Evolutionary conservation across 148 eudicot species (phyloP), one percentile per base, ranked within the genome.

Genomic region (Cornus kousa): DNA sequence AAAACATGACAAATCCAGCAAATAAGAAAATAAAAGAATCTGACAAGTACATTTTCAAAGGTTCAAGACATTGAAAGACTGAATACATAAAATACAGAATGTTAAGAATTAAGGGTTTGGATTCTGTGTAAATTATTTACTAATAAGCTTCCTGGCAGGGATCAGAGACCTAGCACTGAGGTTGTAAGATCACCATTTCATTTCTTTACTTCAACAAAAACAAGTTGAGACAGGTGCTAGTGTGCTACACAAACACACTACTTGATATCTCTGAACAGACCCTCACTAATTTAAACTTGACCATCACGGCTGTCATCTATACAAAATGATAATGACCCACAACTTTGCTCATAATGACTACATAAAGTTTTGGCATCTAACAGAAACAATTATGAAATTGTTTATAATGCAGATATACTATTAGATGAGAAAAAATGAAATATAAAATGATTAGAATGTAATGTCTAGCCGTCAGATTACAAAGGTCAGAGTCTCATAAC

Each of bases 41-140:
- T 40, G 20, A 72, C 74, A 46, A 46, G 7, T 48, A 62, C 23
- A 12, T 72, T 46, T 1, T 14, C 5, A 1, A 7, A 46, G 20
- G 35, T 2, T 22, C 60, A 43, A 46, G 48, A 72, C 74, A 72
- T 72, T 43, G 23, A 46, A 72, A 72, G 74, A 72, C 32, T 72
- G 28, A 48, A 17, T 11, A 22, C 20, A 22, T 2, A 72, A 70
- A 22, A 48, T 48, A 46, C 35, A 72, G n/a, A 12, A 16, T 40
- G n/a, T 20, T 48, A 14, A 2, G 19, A 12, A 53, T 53, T 53
- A 53, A 53, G 59, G 19, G 12, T 53, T 9, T 53, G 59, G 59
- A 28, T 28, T 16, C 14, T 11, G 4, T 12, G 19, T 53, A 53
- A 53, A 11, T 53, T 43, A 9, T 43, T 53, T 53, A 53, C 14